These are phyloP conservation scores for Aspergillus funiculosus DNA, from an alignment of 495 filamentous ascomycete genomes.

Conservation along the genomic window DNA sequence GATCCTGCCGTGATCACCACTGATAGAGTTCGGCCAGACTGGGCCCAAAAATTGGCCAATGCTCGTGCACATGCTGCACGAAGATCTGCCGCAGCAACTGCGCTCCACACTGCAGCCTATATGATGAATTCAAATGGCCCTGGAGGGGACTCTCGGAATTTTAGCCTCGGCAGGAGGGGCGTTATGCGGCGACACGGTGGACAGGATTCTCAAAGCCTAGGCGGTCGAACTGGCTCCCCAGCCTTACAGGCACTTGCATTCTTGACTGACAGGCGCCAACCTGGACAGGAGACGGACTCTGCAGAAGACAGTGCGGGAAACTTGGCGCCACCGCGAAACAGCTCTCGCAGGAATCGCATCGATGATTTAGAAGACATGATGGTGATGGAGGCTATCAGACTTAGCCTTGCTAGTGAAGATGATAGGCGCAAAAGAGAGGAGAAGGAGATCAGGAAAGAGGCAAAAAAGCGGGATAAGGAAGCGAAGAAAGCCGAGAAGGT, in stretches of 20 bases:
- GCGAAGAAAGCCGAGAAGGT: constrained; percentile 70
- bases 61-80: constrained; percentile 79
- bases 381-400: constrained; percentile 92
- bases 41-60: constrained; percentile 81
- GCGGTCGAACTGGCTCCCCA: constrained; percentile 38
- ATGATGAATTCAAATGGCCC: constrained; percentile 64
- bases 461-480: constrained; percentile 77
- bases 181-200: constrained; percentile 38
- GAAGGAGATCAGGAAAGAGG: constrained; percentile 72
- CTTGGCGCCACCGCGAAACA: constrained; percentile 46
- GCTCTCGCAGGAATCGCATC: constrained; percentile 59
- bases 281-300: constrained; percentile 32
- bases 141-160: constrained; percentile 42
- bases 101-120: constrained; percentile 91
- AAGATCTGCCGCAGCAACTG: constrained; percentile 87
- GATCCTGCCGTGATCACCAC: constrained; percentile 83
- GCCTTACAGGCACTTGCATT: constrained; percentile 48
- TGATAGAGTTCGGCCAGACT: constrained; percentile 87
- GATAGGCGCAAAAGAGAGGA: constrained; percentile 76
- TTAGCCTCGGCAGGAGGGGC: constrained; percentile 45
- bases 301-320: constrained; percentile 40
- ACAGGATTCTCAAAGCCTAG: constrained; percentile 23
- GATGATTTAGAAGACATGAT: constrained; percentile 96
- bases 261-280: constrained; percentile 42
- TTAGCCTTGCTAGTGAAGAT: constrained; percentile 86